Evolutionary conservation across 495 filamentous ascomycete genomes (phyloP), one percentile per base, ranked within the genome.

Genomic region (Poronia punctata): DNA sequence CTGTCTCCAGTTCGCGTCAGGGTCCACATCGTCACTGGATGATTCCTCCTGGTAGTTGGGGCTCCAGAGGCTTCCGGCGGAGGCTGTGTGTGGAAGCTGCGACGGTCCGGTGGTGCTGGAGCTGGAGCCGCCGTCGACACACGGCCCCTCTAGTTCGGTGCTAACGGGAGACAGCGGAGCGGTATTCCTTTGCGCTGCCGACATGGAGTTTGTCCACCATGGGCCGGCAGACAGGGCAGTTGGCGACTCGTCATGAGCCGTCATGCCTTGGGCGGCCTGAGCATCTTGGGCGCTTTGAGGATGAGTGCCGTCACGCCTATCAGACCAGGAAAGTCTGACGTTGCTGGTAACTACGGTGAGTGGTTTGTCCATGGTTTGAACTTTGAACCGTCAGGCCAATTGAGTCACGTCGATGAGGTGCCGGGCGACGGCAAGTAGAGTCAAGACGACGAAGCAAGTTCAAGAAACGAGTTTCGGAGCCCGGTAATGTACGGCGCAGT

Each of bases 161-260:
- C 67, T 72, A 49, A 70, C 62, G 43, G 69, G 69, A 29, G 69
- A 71, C 44, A 72, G 55, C 50, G 71, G 69, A 46, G 61, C 66
- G 17, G 60, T 65, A 19, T 62, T 59, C 40, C 57, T 57, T 34
- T 51, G 56, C 36, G 56, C 46, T 36, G 43, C 46, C 29, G 64
- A 50, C 26, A 60, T 35, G 5, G 63, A 54, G 32, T 57, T 50
- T 19, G 60, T 26, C 66, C 64, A 70, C 37, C 64, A 52, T 22
- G 66, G 55, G 22, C 51, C 56, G 8, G 53, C 46, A 21, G 64
- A 56, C 26, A 65, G 48, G 35, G 43, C 54, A 29, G 54, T 48
- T 5, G 62, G 57, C 17, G 57, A 63, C 28, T 43, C 54, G 35
- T 62, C 67, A 48, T 66, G 64, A 23, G 67, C 62, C 40, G 64